These are phyloP conservation scores for Aegilops longissima DNA, from an alignment of 176 grass and related monocot species.

Conservation along the genomic window DNA sequence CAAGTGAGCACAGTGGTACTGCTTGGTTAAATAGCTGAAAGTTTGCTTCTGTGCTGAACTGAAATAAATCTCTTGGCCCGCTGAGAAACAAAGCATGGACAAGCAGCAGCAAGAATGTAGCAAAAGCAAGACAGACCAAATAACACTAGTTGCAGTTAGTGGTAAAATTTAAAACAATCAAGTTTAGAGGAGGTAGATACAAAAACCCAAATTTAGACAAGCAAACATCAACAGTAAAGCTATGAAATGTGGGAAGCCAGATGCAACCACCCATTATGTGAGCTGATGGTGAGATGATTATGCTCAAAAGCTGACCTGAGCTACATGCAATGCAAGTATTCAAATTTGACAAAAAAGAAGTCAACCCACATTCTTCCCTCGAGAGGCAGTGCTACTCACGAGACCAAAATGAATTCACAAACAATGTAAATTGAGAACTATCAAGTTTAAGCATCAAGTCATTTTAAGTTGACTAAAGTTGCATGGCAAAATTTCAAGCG, in stretches of 20 bases:
- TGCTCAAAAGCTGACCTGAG: neutral
- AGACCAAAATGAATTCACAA: neutral
- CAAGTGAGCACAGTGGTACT: constrained; percentile 4
- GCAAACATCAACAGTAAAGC: neutral
- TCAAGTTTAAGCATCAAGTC: constrained; percentile 2
- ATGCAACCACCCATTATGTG: neutral
- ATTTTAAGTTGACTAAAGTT: neutral
- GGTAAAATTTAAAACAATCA: neutral
- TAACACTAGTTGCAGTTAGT: neutral
- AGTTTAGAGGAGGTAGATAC: neutral
- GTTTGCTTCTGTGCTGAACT: neutral
- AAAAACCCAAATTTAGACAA: neutral
- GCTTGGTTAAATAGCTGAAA: neutral
- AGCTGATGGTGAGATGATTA: neutral
- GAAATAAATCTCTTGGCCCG: neutral
- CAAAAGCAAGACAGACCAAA: neutral
- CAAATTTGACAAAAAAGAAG: constrained; percentile 15
- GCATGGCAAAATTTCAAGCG: neutral
- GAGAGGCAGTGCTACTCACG: neutral
- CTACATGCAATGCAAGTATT: neutral
- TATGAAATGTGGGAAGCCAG: neutral
- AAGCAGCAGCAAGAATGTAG: neutral
- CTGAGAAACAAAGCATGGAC: neutral
- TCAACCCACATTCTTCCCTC: neutral
- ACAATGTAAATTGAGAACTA: neutral